These are phyloP conservation scores for Ceratonia siliqua DNA, from an alignment of 306 rosid species.

Conservation along the genomic window DNA sequence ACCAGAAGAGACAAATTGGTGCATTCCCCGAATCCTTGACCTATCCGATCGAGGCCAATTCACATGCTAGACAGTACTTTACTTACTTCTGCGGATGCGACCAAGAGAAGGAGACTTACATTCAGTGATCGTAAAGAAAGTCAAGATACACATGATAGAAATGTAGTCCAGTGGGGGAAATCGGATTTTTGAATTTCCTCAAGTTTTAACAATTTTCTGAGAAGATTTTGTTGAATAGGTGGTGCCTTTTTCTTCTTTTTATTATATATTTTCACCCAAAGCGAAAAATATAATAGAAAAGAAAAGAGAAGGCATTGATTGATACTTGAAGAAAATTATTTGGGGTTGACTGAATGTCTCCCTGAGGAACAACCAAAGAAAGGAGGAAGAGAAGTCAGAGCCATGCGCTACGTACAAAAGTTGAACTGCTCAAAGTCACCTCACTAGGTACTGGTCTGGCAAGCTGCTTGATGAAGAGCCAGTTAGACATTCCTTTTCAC, in stretches of 20 bases:
- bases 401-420: slow-evolving; percentile 9
- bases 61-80: slow-evolving; percentile 35
- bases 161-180: slow-evolving; percentile 33
- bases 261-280: background rate
- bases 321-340: slow-evolving; percentile 13
- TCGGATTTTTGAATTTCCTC: background rate
- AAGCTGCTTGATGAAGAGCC: slow-evolving; percentile 32
- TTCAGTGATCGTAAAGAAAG: slow-evolving; percentile 31
- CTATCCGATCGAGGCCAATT: slow-evolving; percentile 13
- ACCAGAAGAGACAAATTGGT: slow-evolving; percentile 18
- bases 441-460: slow-evolving; percentile 22
- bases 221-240: background rate
- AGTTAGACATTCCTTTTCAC: background rate
- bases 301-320: background rate
- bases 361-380: slow-evolving; percentile 1
- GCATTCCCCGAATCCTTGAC: slow-evolving; percentile 24
- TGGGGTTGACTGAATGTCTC: slow-evolving; percentile 29
- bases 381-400: slow-evolving; percentile 14
- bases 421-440: slow-evolving; percentile 24
- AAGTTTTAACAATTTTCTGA: background rate
- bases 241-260: background rate
- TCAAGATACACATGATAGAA: slow-evolving; percentile 16
- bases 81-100: slow-evolving; percentile 26
- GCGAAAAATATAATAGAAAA: background rate
- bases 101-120: slow-evolving; percentile 42